phyloP scores from a whole-genome alignment of 1,139 yeast genomes.

The Candida sp. region DNA sequence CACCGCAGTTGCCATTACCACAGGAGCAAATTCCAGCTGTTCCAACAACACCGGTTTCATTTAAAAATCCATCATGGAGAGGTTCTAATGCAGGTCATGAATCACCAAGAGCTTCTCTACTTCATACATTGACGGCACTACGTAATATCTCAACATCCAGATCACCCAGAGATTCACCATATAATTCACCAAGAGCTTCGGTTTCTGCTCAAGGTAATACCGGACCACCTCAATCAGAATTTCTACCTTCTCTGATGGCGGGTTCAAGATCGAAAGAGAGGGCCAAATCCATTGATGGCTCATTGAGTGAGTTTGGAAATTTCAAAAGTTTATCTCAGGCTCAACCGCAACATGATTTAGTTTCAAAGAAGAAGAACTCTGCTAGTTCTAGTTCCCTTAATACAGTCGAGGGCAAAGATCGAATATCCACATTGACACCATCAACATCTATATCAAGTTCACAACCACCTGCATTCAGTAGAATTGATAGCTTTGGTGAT shows the following conservation, averaged over 20 bases:
- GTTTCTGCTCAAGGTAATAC: slow-evolving; percentile 25
- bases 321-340: not conserved
- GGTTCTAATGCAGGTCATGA: slow-evolving; percentile 31
- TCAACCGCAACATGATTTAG: not conserved
- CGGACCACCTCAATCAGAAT: slow-evolving; percentile 10
- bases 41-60: slow-evolving; percentile 34
- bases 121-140: slow-evolving; percentile 41
- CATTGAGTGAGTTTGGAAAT: slow-evolving; percentile 1
- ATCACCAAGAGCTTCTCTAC: slow-evolving; percentile 42
- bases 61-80: slow-evolving; percentile 31
- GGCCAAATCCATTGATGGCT: slow-evolving; percentile 3
- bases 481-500: slow-evolving; percentile 4
- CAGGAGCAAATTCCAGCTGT: slow-evolving; percentile 47
- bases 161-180: slow-evolving; percentile 42
- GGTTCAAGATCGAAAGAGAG: slow-evolving; percentile 15
- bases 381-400: not conserved
- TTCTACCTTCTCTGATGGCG: slow-evolving; percentile 18
- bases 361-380: not conserved
- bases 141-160: slow-evolving; percentile 35
- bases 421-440: not conserved
- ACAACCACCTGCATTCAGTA: not conserved
- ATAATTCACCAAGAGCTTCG: slow-evolving; percentile 49
- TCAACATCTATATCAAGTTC: not conserved
- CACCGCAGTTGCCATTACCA: slow-evolving; percentile 56
- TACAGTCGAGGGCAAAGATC: not conserved